Percentiles rank a stretch among this genome's conserved stretches.
phyloP scores from a whole-genome alignment of 805 yeast genomes.

The Hanseniaspora vineae region DNA sequence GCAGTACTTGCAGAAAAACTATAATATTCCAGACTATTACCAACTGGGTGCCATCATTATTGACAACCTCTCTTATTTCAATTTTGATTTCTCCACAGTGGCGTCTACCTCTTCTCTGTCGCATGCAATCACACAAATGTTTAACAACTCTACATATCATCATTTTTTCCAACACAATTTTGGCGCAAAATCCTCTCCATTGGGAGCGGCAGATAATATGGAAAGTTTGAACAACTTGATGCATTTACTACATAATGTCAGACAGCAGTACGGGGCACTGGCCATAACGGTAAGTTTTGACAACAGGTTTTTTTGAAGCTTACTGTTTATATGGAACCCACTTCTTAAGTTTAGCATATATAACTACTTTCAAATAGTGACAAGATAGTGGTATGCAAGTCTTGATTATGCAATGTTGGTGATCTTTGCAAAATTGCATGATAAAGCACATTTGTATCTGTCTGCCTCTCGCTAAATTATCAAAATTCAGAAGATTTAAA shows the following conservation, averaged over 20 bases:
- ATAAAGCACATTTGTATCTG: not conserved
- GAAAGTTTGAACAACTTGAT: conserved; percentile 9
- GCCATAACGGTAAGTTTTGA: not conserved
- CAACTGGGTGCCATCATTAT: conserved; percentile 20
- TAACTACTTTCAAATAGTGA: no score
- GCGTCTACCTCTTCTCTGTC: not conserved
- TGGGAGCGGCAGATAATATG: conserved; percentile 6
- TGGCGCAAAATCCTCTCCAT: no score
- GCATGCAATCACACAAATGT: not conserved
- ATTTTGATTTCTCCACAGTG: not conserved
- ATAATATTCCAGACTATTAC: not conserved
- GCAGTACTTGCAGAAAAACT: not conserved
- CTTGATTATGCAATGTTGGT: no score
- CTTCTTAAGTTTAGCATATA: no score
- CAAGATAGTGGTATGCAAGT: no score
- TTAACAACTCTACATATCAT: not conserved
- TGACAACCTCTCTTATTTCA: conserved; percentile 20
- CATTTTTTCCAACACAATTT: no score
- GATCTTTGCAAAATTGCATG: no score
- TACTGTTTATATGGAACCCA: no score
- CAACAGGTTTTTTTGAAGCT: not conserved
- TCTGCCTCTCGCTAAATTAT: not conserved
- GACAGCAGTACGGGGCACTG: not conserved
- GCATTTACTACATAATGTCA: not conserved
- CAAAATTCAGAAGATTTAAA: not conserved